Evolutionary conservation across 371 early-diverging fungal genomes (phyloP).

Genomic region (Syncephalastrum monosporum): DNA sequence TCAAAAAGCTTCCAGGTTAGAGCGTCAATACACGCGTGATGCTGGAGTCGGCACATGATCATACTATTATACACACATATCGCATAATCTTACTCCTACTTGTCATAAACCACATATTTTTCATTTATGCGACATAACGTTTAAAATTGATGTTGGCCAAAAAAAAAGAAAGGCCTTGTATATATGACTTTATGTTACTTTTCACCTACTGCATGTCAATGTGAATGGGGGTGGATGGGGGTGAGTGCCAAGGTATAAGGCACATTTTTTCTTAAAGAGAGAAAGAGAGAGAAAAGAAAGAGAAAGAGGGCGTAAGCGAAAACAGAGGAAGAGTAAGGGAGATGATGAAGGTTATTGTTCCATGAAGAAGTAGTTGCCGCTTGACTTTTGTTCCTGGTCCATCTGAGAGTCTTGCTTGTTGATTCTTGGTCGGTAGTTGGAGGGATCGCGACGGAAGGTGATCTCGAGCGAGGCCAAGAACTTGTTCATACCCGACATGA

Average conservation of each 20-base stretch:
- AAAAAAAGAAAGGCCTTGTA: slow-evolving; percentile 1
- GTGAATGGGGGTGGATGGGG: too few relatives aligned
- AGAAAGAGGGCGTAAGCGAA: neutral
- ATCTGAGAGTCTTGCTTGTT: slow-evolving; percentile 98
- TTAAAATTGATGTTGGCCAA: neutral
- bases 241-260: neutral
- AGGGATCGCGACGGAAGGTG: slow-evolving; percentile 99
- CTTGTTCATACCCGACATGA: slow-evolving; percentile 97
- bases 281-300: neutral
- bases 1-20: too few relatives aligned
- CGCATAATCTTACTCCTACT: too few relatives aligned
- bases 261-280: neutral
- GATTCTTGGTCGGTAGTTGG: slow-evolving; percentile 98
- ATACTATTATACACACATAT: too few relatives aligned
- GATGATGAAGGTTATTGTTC: slow-evolving; percentile 52
- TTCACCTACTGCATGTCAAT: too few relatives aligned
- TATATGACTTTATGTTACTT: neutral
- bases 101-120: too few relatives aligned
- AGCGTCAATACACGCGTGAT: too few relatives aligned
- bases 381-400: slow-evolving; percentile 98
- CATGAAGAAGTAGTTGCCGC: slow-evolving; percentile 93
- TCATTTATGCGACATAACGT: too few relatives aligned
- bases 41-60: too few relatives aligned
- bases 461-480: slow-evolving; percentile 96
- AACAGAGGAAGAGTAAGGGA: slow-evolving; percentile 4